Evolutionary conservation across 1,284 basidiomycete genomes (phyloP).

Genomic region (Rhodotorula sp.): DNA sequence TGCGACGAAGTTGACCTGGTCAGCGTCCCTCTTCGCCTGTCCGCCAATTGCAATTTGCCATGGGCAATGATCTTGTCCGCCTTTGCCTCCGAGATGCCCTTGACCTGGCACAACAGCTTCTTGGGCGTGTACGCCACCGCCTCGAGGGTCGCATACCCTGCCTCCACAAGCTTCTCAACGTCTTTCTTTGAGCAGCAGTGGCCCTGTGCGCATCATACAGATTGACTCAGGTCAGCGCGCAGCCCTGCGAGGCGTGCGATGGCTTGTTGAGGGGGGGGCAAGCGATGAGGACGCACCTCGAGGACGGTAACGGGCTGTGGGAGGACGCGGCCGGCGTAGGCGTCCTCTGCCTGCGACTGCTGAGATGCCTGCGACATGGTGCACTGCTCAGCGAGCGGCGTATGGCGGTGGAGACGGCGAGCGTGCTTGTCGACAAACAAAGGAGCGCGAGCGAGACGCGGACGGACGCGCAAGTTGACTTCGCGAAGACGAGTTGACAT

Average conservation of each 20-base stretch:
- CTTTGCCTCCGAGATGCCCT: constrained; percentile 96
- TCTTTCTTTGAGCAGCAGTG: constrained; percentile 87
- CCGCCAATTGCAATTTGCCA: constrained; percentile 59
- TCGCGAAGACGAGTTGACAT: neutral
- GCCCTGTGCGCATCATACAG: constrained; percentile 24
- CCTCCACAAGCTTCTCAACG: constrained; percentile 92
- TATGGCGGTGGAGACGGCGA: neutral
- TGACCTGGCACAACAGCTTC: constrained; percentile 85
- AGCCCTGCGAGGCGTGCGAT: neutral
- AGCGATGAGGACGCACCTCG: constrained; percentile 13
- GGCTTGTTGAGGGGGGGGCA: neutral
- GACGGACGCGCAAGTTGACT: neutral
- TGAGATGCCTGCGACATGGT: constrained; percentile 32
- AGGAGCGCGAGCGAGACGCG: neutral
- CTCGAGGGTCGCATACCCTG: constrained; percentile 91
- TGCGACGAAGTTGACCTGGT: constrained; percentile 48
- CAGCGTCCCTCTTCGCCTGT: neutral
- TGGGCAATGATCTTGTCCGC: constrained; percentile 94
- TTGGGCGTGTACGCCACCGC: constrained; percentile 96
- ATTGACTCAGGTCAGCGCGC: too few species aligned
- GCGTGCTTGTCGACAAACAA: neutral
- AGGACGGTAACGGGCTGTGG: constrained; percentile 28
- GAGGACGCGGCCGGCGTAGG: constrained; percentile 16
- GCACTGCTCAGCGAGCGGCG: neutral
- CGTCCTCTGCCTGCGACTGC: constrained; percentile 22